Evolutionary conservation across 2,329 filamentous ascomycete species (phyloP), one percentile per base, ranked within the genome.

Genomic region (Nectriaceae sp.): DNA sequence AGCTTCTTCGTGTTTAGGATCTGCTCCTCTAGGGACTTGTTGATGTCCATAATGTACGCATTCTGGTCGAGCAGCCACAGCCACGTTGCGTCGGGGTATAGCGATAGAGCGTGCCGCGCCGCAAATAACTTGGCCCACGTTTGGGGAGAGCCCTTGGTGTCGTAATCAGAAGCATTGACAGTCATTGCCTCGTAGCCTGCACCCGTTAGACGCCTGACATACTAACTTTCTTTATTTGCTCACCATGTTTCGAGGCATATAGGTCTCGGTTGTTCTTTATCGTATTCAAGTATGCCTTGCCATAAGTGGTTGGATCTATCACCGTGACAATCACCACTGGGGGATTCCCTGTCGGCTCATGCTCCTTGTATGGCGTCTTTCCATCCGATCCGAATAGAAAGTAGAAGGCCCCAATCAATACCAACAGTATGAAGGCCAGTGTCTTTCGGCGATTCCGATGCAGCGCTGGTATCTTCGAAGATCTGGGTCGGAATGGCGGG

Each of bases 21-120:
- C 60, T 90, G 82, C 2, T 82, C 76, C 56, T 90, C 84, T 26
- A 97, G 72, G 13, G 82, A 80, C 44, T 87, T 72, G 26, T 76
- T 72, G 5, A 89, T 86, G 66, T 94, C 88, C 89, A 96, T 96
- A 65, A 99, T 94, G 57, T 96, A 79, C 8, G 90, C 83, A 62
- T 94, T 84, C 60, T 89, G 82, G 51, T 93, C 89, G 15, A 99
- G 83, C 65, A 87, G 90, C 87, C 93, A 97, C 66, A 97, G 80
- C 67, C 86, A 96, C 41, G 80, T 84, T 53, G 83, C 85, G 59
- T 90, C 81, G 4, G 92, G 90, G 65, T 87, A 86, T 39, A 85
- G 79, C 5, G 90, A 85, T 72, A 97, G 84, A 40, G 93, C 93
- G 69, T 99, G 93, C 52, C 94, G 88, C 65, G 95, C 77, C 6